These are phyloP conservation scores for Arabidopsis lyrata DNA, from an alignment of 441 rosid genomes.

Conservation along the genomic window DNA sequence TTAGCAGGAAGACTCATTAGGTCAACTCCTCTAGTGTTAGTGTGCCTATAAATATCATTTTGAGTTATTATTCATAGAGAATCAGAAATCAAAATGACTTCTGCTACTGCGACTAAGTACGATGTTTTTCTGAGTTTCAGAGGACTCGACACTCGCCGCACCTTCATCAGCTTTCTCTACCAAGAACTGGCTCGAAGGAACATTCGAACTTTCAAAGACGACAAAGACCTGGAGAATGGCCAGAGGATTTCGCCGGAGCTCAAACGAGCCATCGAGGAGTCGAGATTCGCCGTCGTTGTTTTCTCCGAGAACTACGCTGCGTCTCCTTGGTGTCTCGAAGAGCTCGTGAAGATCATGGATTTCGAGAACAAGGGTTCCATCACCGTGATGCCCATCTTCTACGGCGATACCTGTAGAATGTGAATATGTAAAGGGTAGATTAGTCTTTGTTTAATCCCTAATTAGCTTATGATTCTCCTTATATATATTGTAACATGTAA, in stretches of 20 bases:
- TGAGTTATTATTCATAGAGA: neutral
- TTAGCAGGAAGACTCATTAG: too few species aligned
- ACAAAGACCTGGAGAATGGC: conserved; percentile 49
- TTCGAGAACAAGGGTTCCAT: neutral
- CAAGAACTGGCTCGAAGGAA: conserved; percentile 26
- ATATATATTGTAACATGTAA: too few species aligned
- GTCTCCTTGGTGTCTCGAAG: conserved; percentile 56
- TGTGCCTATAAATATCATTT: neutral
- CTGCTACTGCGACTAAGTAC: neutral
- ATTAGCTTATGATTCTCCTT: too few species aligned
- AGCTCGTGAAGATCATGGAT: conserved; percentile 52
- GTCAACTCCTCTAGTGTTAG: neutral
- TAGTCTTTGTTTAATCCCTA: too few species aligned
- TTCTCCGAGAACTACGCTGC: conserved; percentile 49
- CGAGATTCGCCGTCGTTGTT: conserved; percentile 48
- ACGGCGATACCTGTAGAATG: too few species aligned
- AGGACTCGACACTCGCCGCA: conserved; percentile 56
- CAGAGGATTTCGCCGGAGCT: conserved; percentile 48
- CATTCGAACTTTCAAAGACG: conserved; percentile 55
- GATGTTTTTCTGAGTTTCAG: conserved; percentile 65
- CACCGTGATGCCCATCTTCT: conserved; percentile 52
- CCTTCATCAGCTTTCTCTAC: conserved; percentile 51
- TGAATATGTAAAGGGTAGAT: too few species aligned
- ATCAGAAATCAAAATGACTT: neutral
- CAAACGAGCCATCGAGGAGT: conserved; percentile 48